These are phyloP conservation scores for Ceratobasidium sp. DNA, from an alignment of 1,284 basidiomycete species.

Conservation along the genomic window DNA sequence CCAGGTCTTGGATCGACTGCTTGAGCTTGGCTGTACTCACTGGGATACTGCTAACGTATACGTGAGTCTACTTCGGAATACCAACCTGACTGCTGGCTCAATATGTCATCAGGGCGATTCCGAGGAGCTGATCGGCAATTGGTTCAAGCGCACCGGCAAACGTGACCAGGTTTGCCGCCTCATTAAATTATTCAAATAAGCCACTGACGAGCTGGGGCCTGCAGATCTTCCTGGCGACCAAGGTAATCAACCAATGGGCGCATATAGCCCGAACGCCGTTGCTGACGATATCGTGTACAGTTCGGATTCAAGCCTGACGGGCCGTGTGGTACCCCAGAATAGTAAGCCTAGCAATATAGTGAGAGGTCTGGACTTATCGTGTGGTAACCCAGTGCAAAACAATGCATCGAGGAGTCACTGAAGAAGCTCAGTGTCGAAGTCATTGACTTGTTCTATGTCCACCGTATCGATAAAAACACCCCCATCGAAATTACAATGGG, in stretches of 20 bases:
- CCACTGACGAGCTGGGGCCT: slow-evolving; percentile 49
- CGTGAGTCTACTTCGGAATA: neutral
- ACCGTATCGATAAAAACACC: slow-evolving; percentile 53
- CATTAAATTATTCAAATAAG: slow-evolving; percentile 15
- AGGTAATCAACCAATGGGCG: slow-evolving; percentile 49
- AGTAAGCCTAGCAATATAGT: neutral
- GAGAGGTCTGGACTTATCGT: neutral
- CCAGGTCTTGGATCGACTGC: slow-evolving; percentile 18
- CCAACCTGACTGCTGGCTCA: no score
- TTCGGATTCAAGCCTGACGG: slow-evolving; percentile 41
- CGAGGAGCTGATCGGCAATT: slow-evolving; percentile 1
- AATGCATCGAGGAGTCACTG: slow-evolving; percentile 51
- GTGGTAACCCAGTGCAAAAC: slow-evolving; percentile 44
- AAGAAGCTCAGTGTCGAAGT: slow-evolving; percentile 54
- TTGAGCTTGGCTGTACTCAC: slow-evolving; percentile 31
- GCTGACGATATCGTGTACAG: neutral
- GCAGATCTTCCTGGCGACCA: slow-evolving; percentile 58
- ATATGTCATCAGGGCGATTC: neutral
- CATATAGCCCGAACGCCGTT: neutral
- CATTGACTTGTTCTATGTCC: slow-evolving; percentile 47
- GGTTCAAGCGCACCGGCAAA: slow-evolving; percentile 51
- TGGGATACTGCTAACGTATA: slow-evolving; percentile 31
- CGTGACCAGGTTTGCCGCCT: slow-evolving; percentile 41
- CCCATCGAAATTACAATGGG: slow-evolving; percentile 52
- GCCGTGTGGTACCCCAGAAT: slow-evolving; percentile 24